These are phyloP conservation scores for Lactifluus volemus DNA, from an alignment of 768 basidiomycete genomes.

Conservation along the genomic window DNA sequence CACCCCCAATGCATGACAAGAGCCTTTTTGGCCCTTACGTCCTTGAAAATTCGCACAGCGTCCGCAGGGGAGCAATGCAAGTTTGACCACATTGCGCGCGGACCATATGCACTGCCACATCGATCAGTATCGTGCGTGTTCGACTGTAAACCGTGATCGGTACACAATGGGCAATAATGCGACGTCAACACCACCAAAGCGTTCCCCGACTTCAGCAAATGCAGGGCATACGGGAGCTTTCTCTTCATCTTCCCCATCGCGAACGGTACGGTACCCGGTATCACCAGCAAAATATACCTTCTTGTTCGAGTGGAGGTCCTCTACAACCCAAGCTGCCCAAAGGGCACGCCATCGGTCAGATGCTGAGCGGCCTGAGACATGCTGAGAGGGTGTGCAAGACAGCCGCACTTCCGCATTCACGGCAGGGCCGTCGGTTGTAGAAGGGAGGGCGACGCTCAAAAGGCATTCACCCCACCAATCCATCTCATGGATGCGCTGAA, in stretches of 20 bases:
- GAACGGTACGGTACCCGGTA: constrained; percentile 50
- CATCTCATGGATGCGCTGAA: constrained; percentile 31
- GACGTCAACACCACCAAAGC: constrained; percentile 56
- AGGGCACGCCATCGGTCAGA: constrained; percentile 48
- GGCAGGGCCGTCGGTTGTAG: background rate
- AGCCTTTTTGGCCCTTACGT: constrained; percentile 49
- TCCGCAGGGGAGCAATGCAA: constrained; percentile 62
- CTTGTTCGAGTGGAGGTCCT: constrained; percentile 39
- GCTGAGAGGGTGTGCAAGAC: constrained; percentile 58
- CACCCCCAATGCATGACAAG: constrained; percentile 70
- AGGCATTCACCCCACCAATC: constrained; percentile 42
- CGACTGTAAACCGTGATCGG: constrained; percentile 10
- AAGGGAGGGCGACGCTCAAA: constrained; percentile 25
- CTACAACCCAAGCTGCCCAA: constrained; percentile 61
- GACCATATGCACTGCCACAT: constrained; percentile 47
- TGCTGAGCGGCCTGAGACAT: constrained; percentile 43
- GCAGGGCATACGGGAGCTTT: constrained; percentile 57
- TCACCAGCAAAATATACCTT: constrained; percentile 63
- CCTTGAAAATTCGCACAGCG: constrained; percentile 57
- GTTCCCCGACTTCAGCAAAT: constrained; percentile 61
- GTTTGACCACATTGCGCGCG: constrained; percentile 46
- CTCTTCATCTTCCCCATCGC: constrained; percentile 38
- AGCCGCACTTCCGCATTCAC: constrained; percentile 32
- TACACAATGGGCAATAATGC: constrained; percentile 66
- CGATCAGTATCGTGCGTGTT: background rate